Percentiles rank a stretch among this genome's conserved stretches.
Evolutionary conservation across 441 rosid genomes (phyloP).

Genomic region (Jatropha multifida): DNA sequence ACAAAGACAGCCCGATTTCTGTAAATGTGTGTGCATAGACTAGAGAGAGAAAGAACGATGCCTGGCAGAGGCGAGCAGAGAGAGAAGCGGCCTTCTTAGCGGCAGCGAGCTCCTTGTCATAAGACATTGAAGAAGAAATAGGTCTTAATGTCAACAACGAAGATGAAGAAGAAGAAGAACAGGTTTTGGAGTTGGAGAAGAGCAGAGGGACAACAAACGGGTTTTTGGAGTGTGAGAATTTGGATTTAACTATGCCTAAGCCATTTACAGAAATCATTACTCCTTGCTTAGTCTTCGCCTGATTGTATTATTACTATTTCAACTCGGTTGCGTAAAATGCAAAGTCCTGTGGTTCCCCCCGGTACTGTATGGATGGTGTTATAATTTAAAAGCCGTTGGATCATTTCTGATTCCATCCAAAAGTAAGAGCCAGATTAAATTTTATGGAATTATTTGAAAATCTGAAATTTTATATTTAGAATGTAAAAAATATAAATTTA

Average conservation of each 20-base stretch:
- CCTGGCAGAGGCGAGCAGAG: constrained; percentile 95
- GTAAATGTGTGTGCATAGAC: too few relatives aligned
- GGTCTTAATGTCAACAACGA: constrained; percentile 16
- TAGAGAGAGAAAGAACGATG: background rate
- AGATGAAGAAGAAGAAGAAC: constrained; percentile 16
- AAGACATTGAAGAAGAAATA: constrained; percentile 46
- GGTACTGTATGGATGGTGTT: too few relatives aligned
- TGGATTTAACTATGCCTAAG: constrained; percentile 2
- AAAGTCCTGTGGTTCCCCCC: too few relatives aligned
- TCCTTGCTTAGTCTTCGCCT: too few relatives aligned
- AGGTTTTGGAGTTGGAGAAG: background rate
- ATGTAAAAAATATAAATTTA: too few relatives aligned
- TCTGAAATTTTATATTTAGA: too few relatives aligned
- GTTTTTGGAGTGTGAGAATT: background rate
- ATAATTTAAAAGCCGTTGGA: too few relatives aligned
- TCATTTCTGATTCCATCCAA: too few relatives aligned
- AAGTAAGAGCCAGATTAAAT: too few relatives aligned
- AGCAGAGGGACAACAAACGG: background rate
- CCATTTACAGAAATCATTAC: constrained; percentile 5
- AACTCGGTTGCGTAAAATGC: too few relatives aligned
- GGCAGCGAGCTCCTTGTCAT: constrained; percentile 74
- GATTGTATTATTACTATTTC: too few relatives aligned
- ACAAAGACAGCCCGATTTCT: background rate
- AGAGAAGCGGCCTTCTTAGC: constrained; percentile 88
- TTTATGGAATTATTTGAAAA: too few relatives aligned